These are phyloP conservation scores for Nitzschia inconspicua DNA, from an alignment of 108 stramenopile species.

Conservation along the genomic window DNA sequence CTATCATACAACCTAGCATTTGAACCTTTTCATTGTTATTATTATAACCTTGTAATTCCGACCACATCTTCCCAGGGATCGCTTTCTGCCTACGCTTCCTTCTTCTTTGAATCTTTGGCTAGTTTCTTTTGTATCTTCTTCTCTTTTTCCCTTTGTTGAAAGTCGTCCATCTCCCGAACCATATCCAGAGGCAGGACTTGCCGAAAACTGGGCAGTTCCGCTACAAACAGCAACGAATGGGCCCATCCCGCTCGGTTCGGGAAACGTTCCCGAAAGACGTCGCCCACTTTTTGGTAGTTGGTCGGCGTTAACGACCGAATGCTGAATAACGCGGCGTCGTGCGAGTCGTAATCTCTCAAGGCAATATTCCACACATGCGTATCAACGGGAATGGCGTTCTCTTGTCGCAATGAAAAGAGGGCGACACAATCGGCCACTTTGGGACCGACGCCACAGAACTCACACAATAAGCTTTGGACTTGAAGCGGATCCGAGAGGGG, in stretches of 20 bases:
- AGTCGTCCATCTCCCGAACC: slow-evolving; percentile 65
- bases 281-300: slow-evolving; percentile 88
- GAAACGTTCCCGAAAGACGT: slow-evolving; percentile 90
- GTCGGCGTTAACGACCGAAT: slow-evolving; percentile 91
- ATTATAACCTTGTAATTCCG: no score
- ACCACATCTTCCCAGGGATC: no score
- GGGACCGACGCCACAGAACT: slow-evolving; percentile 87
- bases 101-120: slow-evolving; percentile 3
- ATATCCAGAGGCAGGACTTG: slow-evolving; percentile 60
- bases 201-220: slow-evolving; percentile 86
- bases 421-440: slow-evolving; percentile 99
- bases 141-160: slow-evolving; percentile 17
- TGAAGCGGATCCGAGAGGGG: slow-evolving; percentile 30
- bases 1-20: no score
- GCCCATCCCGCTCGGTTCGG: slow-evolving; percentile 94
- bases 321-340: slow-evolving; percentile 27
- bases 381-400: slow-evolving; percentile 93
- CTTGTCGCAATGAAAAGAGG: slow-evolving; percentile 90
- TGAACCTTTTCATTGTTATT: no score
- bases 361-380: slow-evolving; percentile 98
- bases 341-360: slow-evolving; percentile 78
- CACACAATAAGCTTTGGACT: slow-evolving; percentile 67
- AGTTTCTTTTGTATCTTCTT: slow-evolving; percentile 12
- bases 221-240: slow-evolving; percentile 97
- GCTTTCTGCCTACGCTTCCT: no score